Evolutionary conservation across 371 early-diverging fungal genomes (phyloP), one percentile per base, ranked within the genome.

Genomic region (Coelomomyces lativittatus): DNA sequence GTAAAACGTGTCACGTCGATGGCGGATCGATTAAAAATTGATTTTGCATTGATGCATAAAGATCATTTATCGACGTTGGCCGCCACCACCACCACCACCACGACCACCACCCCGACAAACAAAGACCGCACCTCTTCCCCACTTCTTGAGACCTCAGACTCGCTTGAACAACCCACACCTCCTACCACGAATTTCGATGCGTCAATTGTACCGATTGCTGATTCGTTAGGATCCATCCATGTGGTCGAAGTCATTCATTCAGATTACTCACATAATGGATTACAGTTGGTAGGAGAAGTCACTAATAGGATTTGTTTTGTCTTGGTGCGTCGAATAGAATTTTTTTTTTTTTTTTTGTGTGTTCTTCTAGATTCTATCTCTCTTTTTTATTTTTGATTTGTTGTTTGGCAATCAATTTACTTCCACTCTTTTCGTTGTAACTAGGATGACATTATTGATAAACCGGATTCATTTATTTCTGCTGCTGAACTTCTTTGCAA

Each of bases 1-100:
- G 87, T 90, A 54, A 91, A 91, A 67, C 78, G 91, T 56, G 97
- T 91, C 10, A 91, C 97, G 1, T 83, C 88, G 28, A 63, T 96
- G 45, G 95, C 97, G 8, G 97, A 96, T 63, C 75, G 81, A 10
- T 76, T 96, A 56, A 79, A 85, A 51, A 66, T 91, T 47, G 84
- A 86, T 54, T 96, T 96, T 69, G 96, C 96, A 27, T 61, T 95
- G 57, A 90, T 95, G 53, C 93, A 95, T 61, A 80, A 81, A 44
- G 88, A 88, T 59, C 70, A 79, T 31, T 75, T n/a, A n/a, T n/a
- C n/a, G n/a, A n/a, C n/a, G n/a, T n/a, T n/a, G n/a, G n/a, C 37
- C 6, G 37, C 6, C 37, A 25, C 37, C 6, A 23, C 37, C 23
- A 10, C 37, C 10, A 25, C 4, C 37, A 6, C 4, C 37, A 6